Evolutionary conservation across 2,329 filamentous ascomycete species (phyloP).

Genomic region (Cladosporium phlei): DNA sequence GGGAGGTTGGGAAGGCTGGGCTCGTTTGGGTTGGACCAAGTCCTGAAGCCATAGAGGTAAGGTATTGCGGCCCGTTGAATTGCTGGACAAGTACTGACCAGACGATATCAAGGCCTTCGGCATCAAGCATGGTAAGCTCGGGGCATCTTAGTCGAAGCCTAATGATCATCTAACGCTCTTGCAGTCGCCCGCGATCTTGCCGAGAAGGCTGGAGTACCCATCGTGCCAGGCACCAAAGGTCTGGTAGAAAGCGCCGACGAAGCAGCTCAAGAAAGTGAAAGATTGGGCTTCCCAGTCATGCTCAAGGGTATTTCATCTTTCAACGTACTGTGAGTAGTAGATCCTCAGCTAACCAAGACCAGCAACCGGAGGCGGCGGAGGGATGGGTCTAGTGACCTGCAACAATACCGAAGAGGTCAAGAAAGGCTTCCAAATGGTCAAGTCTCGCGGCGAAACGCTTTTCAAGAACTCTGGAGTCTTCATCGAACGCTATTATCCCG

Average conservation of each 20-base stretch:
- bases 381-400: conserved; percentile 80
- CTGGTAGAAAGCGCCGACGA: conserved; percentile 46
- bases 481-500: conserved; percentile 76
- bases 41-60: conserved; percentile 44
- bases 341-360: conserved; percentile 50
- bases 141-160: no score
- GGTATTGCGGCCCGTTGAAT: not conserved
- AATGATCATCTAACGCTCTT: no score
- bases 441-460: conserved; percentile 69
- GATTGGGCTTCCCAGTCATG: conserved; percentile 50
- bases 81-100: not conserved
- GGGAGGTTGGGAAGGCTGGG: conserved; percentile 48
- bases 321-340: conserved; percentile 63
- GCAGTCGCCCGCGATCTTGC: conserved; percentile 50
- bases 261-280: conserved; percentile 40
- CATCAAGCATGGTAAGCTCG: conserved; percentile 45
- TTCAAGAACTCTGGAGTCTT: conserved; percentile 83
- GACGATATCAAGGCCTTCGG: conserved; percentile 43
- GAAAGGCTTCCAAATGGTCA: conserved; percentile 55
- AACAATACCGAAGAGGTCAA: conserved; percentile 63
- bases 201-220: conserved; percentile 48
- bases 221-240: conserved; percentile 51
- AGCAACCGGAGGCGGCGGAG: conserved; percentile 55
- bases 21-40: conserved; percentile 58
- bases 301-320: conserved; percentile 54